Evolutionary conservation across 768 basidiomycete species (phyloP).

Genomic region (Artomyces pyxidatus): DNA sequence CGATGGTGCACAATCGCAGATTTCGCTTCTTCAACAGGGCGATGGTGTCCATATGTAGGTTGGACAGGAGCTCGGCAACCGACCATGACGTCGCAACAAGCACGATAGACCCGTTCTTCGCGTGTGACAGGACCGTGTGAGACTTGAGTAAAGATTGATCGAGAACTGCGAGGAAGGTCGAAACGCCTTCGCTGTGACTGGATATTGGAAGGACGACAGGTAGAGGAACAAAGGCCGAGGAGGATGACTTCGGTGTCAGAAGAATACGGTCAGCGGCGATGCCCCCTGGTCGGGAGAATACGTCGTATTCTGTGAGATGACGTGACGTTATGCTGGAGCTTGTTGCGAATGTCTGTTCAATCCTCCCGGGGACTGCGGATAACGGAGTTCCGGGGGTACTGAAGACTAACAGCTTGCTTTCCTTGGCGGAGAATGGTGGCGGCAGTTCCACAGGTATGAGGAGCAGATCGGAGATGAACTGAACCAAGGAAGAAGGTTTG

Average conservation of each 20-base stretch:
- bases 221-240: conserved; percentile 39
- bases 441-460: conserved; percentile 19
- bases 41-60: conserved; percentile 46
- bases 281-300: conserved; percentile 66
- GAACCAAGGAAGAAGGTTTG: conserved; percentile 33
- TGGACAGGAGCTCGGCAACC: conserved; percentile 60
- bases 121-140: conserved; percentile 61
- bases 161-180: conserved; percentile 68
- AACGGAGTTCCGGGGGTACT: conserved; percentile 48
- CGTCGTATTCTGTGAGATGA: conserved; percentile 63
- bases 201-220: conserved; percentile 51
- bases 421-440: conserved; percentile 19
- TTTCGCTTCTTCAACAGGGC: conserved; percentile 41
- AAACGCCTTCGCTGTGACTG: conserved; percentile 33
- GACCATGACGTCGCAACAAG: conserved; percentile 75
- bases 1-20: conserved; percentile 50
- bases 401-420: conserved; percentile 53
- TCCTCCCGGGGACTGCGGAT: conserved; percentile 38
- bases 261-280: conserved; percentile 61
- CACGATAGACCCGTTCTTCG: conserved; percentile 59
- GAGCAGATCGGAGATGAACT: conserved; percentile 27
- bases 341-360: conserved; percentile 51
- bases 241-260: conserved; percentile 40
- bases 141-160: conserved; percentile 74
- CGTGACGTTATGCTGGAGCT: conserved; percentile 47